Evolutionary conservation across 768 basidiomycete species (phyloP), one percentile per base, ranked within the genome.

Genomic region (Pulveroboletus sp.): DNA sequence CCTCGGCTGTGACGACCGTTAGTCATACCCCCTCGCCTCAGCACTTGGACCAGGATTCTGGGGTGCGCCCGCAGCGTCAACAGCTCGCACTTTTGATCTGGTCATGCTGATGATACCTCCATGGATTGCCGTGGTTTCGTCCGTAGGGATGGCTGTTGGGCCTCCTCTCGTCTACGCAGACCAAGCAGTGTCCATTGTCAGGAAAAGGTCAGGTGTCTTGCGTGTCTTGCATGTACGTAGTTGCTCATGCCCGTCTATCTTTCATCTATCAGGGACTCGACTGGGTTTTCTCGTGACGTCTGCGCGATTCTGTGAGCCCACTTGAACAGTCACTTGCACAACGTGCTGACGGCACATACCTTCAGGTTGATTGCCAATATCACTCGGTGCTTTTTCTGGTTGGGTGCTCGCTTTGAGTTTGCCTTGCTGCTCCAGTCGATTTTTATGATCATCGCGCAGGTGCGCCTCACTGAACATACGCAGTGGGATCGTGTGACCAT

Each of bases 331-430:
- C 46, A 26, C 52, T 36, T 30, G 24, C 36, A 39, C 26, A 35
- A 41, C 39, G 21, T 38, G 44, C 51, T 61, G 43, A 63, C 17
- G 21, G 36, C 21, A 33, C 51, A 46, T 44, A 36, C 46, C 48
- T 37, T 24, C 46, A 89, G 88, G 57, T 73, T 91, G 30, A 74
- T 88, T 51, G 88, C 89, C 43, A 93, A 93, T 67, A 89, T 92
- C 46, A 85, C 86, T 24, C 77, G 90, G 61, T 93, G 90, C 67
- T 93, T 91, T 74, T 93, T 92, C 70, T 93, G 90, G 90, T 70
- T 93, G 32, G 90, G 90, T 48, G 73, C 83, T 35, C 86, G 62
- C 46, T 93, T 90, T 65, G 90, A 92, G 70, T 68, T 77, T 40
- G 78, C 89, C 2, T 69, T 93, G 45, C 73, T 93, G n/a, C 57